Base-by-base conservation (phyloP, 2,329 filamentous ascomycete genomes). In the Trichophaea hybrida region DNA sequence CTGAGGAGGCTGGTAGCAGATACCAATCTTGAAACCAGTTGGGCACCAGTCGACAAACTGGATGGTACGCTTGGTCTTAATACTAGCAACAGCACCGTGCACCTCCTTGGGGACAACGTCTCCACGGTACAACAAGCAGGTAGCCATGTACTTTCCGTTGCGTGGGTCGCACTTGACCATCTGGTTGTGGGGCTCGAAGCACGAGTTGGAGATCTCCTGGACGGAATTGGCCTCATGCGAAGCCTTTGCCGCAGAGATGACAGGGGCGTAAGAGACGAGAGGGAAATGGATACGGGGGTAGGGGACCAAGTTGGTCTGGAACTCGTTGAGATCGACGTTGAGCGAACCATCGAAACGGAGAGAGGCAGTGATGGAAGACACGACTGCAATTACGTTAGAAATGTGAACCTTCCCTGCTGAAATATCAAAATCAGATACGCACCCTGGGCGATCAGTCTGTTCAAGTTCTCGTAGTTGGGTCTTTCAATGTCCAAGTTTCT, bases 21-120 rank as follows among this genome's bases (percentile, higher is more conserved):
- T 98, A 81, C 93, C 93, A 69, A 98, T 88, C 87, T 98, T 98
- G 86, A 98, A 98, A 69, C 93, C 93, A 75, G 93, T 98, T 64
- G 93, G 93, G 83, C 93, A 98, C 93, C 93, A 98, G 78, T 98
- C 93, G 73, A 98, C 93, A 74, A 97, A 95, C 78, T 97, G 90
- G 73, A 98, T 94, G 70, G 93, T 95, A 71, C 88, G 86, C 86
- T 96, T 97, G 75, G 93, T 95, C 88, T 97, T 98, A 73, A 97
- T 86, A 67, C 87, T 89, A 64, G 91, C 90, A 69, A 97, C 90
- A 67, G 93, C 91, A 62, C 78, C 82, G 79, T 96, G 88, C 68
- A 88, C 87, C 71, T 97, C 91, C 78, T 94, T 94, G 76, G 91
- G 88, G 64, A 97, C 93, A 69, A 98, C 91, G 71, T 97, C 93